Evolutionary conservation across 768 basidiomycete genomes (phyloP).

Genomic region (Obba rivulosa): DNA sequence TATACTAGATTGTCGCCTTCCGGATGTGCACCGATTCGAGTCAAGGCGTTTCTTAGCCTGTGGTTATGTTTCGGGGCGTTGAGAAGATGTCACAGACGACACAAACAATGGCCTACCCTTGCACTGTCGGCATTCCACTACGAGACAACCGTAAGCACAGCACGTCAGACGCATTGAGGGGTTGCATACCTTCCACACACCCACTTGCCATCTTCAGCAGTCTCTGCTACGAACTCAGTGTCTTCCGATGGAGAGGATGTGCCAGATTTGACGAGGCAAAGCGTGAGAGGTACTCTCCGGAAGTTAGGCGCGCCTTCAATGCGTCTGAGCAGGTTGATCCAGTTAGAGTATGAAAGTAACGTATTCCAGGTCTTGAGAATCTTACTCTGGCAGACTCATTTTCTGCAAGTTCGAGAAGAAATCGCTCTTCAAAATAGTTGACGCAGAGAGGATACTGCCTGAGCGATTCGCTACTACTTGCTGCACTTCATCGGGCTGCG

Average conservation of each 20-base stretch:
- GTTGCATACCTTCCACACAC: conserved; percentile 66
- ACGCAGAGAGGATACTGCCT: conserved; percentile 84
- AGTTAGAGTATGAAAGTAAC: background rate
- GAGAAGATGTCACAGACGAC: background rate
- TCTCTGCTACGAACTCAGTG: conserved; percentile 34
- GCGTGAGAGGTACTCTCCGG: conserved; percentile 60
- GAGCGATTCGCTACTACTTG: conserved; percentile 79
- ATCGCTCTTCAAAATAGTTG: conserved; percentile 92
- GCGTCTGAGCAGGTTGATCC: conserved; percentile 43
- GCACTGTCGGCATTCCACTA: conserved; percentile 93
- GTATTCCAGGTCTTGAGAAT: conserved; percentile 5
- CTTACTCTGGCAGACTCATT: conserved; percentile 91
- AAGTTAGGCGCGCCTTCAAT: conserved; percentile 96
- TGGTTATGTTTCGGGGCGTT: conserved; percentile 1
- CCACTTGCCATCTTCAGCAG: conserved; percentile 45
- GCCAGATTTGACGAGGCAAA: conserved; percentile 27
- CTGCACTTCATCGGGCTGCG: conserved; percentile 87
- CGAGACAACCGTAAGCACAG: background rate
- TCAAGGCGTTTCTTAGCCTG: conserved; percentile 74
- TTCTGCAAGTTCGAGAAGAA: conserved; percentile 94
- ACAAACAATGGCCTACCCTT: conserved; percentile 50
- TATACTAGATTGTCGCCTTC: conserved; percentile 70
- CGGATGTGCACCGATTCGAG: conserved; percentile 75
- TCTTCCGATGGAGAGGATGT: conserved; percentile 26
- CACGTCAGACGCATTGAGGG: background rate